These are phyloP conservation scores for Chiua virens DNA, from an alignment of 768 basidiomycete genomes.

Conservation along the genomic window DNA sequence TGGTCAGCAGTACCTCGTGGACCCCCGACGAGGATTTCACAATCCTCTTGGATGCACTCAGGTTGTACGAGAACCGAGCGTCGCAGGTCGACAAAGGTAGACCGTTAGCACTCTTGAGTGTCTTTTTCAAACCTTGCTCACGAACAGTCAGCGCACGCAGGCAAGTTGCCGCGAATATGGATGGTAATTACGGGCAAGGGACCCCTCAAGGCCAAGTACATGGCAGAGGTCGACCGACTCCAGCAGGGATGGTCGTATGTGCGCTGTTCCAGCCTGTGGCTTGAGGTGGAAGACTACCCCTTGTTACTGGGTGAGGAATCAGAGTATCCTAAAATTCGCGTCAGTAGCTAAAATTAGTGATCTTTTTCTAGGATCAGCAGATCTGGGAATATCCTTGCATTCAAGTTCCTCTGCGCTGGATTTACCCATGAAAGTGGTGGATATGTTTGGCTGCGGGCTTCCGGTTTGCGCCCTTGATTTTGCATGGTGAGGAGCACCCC, in stretches of 20 bases:
- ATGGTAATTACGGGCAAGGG: constrained; percentile 92
- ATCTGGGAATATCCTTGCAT: constrained; percentile 90
- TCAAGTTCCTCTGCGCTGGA: constrained; percentile 88
- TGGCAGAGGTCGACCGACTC: constrained; percentile 58
- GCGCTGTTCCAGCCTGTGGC: constrained; percentile 79
- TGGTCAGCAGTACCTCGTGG: constrained; percentile 96
- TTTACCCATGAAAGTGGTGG: constrained; percentile 98
- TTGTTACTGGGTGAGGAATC: constrained; percentile 64
- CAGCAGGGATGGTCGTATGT: constrained; percentile 75
- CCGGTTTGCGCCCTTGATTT: constrained; percentile 92
- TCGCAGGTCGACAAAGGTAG: constrained; percentile 26
- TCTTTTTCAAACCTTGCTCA: background rate
- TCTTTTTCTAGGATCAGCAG: constrained; percentile 68
- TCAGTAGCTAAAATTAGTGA: background rate
- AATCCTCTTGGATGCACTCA: constrained; percentile 75
- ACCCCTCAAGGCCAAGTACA: constrained; percentile 70
- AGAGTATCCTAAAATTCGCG: background rate
- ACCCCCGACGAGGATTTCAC: constrained; percentile 96
- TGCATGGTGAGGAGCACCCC: constrained; percentile 57
- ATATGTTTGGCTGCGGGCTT: constrained; percentile 97
- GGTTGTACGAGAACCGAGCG: constrained; percentile 65
- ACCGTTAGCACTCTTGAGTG: background rate
- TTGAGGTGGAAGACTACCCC: constrained; percentile 90
- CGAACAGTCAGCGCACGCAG: constrained; percentile 12
- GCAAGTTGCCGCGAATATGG: constrained; percentile 68